Evolutionary conservation across 306 rosid species (phyloP).

Genomic region (Begonia loranthoides): DNA sequence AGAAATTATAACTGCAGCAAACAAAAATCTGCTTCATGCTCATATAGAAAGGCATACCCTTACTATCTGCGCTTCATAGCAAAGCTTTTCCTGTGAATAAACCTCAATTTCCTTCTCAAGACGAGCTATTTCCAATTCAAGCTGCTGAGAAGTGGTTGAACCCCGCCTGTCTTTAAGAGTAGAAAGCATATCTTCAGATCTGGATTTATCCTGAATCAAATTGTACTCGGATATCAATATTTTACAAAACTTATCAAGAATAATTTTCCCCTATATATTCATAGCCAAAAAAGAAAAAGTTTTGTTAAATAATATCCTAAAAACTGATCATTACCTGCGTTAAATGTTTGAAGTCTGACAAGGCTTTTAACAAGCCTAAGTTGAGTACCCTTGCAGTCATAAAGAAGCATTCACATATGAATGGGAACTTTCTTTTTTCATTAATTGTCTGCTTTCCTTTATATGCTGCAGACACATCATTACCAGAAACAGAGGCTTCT

Average conservation of each 20-base stretch:
- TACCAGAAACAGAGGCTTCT: slow-evolving; percentile 81
- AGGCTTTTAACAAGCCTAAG: slow-evolving; percentile 85
- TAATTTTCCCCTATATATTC: not conserved
- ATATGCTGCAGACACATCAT: slow-evolving; percentile 29
- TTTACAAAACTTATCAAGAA: not conserved
- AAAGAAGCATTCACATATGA: slow-evolving; percentile 98
- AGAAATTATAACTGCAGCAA: not conserved
- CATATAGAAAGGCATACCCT: slow-evolving; percentile 33
- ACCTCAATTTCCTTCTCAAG: slow-evolving; percentile 88
- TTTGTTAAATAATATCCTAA: not conserved
- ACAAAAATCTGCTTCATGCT: not conserved
- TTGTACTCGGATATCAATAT: slow-evolving; percentile 3
- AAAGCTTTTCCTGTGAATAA: slow-evolving; percentile 74
- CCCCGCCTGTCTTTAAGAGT: slow-evolving; percentile 68
- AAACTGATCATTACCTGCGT: slow-evolving; percentile 54
- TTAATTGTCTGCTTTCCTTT: slow-evolving; percentile 22
- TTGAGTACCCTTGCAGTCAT: slow-evolving; percentile 97
- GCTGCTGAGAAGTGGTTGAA: slow-evolving; percentile 49
- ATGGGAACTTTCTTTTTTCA: slow-evolving; percentile 57
- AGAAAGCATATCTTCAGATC: slow-evolving; percentile 75
- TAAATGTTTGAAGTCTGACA: slow-evolving; percentile 92
- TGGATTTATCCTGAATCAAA: slow-evolving; percentile 65
- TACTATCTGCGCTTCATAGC: slow-evolving; percentile 88
- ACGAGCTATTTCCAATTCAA: slow-evolving; percentile 51
- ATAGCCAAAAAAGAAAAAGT: not conserved